Base-by-base conservation (phyloP, 306 rosid genomes). In the Fragaria iinumae region DNA sequence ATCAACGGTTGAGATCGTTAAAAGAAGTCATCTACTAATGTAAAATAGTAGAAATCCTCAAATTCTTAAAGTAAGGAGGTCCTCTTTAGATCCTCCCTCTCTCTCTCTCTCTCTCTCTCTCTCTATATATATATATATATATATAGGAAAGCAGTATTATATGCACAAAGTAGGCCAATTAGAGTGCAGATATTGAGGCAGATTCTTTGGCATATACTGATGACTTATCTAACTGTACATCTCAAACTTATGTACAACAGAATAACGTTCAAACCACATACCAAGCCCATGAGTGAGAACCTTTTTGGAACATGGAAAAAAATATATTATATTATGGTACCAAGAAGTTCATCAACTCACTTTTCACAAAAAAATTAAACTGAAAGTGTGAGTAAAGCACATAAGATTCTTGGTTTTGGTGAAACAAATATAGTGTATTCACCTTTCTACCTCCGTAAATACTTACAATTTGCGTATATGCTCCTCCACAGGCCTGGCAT, bases 381-480 rank as follows among this genome's bases (percentile, higher is more conserved):
- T 43, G 34, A 16, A 59, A 11, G 5, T 56, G 53, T 21, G 44
- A 45, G n/a, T 43, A 69, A 75, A 55, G 63, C 52, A 53, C 45
- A 69, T 52, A 4, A n/a, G 20, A 67, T 64, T 72, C 38, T 32
- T 50, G 50, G 67, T 5, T 27, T 39, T 44, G 18, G 69, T 60
- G 29, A 38, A 80, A 66, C 44, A 50, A 57, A 45, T 74, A 57
- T 36, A 50, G 69, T 25, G 57, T 47, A 63, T 21, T 52, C 18
- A 12, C 75, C 36, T 69, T 49, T 25, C 38, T 38, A 66, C 53
- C 68, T 43, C 45, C 25, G 56, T 62, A 39, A 27, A 44, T 47
- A 86, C 93, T 84, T 83, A 94, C 96, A 85, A 75, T 78, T 87
- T 87, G 67, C 73, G 84, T 8, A 88, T 72, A 25, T 84, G 86